phyloP scores from a whole-genome alignment of 768 basidiomycete genomes.

The Leccinum broughii region DNA sequence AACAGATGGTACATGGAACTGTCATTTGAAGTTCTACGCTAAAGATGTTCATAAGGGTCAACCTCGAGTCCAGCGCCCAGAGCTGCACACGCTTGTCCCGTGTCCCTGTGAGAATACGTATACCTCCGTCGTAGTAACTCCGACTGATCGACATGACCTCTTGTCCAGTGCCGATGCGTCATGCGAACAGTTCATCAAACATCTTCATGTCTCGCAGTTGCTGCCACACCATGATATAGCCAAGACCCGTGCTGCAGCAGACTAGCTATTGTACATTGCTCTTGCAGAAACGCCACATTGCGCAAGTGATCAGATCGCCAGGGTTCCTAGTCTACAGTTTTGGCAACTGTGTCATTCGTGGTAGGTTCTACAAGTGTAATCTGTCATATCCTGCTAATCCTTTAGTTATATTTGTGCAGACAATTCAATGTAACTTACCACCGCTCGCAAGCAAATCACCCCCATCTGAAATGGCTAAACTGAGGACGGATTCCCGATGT shows the following conservation, averaged over 20 bases:
- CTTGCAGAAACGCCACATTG: not conserved
- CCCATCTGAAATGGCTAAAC: not conserved
- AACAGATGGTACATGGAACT: no score
- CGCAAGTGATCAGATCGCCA: not conserved
- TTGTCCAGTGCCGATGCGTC: not conserved
- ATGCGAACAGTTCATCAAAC: not conserved
- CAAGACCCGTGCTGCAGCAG: not conserved
- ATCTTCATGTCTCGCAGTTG: not conserved
- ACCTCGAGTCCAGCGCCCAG: not conserved
- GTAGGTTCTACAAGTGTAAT: not conserved
- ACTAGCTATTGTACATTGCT: not conserved
- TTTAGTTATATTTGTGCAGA: no score
- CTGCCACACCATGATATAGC: not conserved
- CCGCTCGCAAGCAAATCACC: not conserved
- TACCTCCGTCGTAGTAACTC: not conserved
- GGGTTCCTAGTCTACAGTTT: not conserved
- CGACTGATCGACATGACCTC: not conserved
- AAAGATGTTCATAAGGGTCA: not conserved
- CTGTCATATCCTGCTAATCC: no score
- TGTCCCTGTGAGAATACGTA: not conserved
- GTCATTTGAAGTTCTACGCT: not conserved
- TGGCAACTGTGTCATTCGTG: not conserved
- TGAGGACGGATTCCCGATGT: not conserved
- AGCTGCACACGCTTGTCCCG: not conserved
- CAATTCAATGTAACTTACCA: not conserved